Conservation (phyloP, 2,329 filamentous ascomycete genomes). For the Hymenoscyphus albidus region DNA sequence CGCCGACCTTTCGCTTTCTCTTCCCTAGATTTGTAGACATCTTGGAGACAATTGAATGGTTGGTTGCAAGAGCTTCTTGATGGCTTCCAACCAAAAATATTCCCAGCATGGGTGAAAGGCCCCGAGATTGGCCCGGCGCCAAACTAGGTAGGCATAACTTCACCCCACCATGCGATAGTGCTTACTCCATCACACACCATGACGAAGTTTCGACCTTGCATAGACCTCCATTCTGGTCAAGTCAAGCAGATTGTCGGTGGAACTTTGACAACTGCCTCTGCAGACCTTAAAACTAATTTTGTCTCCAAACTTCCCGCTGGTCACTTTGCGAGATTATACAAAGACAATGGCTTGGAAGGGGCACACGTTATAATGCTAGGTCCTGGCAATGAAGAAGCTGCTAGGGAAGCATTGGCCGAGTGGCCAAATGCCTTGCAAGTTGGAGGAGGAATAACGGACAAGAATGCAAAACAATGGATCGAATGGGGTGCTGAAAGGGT, state of each 20-base stretch:
- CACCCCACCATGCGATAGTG: background rate
- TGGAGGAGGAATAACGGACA: conserved; percentile 86
- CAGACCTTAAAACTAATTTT: conserved; percentile 82
- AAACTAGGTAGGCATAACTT: background rate
- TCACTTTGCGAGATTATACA: conserved; percentile 80
- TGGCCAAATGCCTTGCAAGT: conserved; percentile 85
- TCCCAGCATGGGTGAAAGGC: conserved; percentile 6
- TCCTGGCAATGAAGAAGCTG: conserved; percentile 77
- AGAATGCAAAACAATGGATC: conserved; percentile 84
- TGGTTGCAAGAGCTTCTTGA: background rate
- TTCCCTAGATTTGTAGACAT: conserved; percentile 42
- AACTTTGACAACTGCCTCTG: conserved; percentile 67
- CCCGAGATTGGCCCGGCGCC: conserved; percentile 12
- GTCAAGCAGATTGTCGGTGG: conserved; percentile 99
- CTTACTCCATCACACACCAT: conserved; percentile 44
- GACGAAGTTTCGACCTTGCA: conserved; percentile 94
- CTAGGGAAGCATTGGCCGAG: conserved; percentile 67
- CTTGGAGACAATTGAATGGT: conserved; percentile 4
- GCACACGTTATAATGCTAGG: conserved; percentile 97
- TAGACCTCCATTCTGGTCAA: conserved; percentile 93
- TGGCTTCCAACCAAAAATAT: conserved; percentile 17
- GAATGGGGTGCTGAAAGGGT: conserved; percentile 87
- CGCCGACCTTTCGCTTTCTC: conserved; percentile 43
- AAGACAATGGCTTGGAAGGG: conserved; percentile 66
- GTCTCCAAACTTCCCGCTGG: conserved; percentile 78